Evolutionary conservation across 1,139 yeast genomes (phyloP), one percentile per base, ranked within the genome.

Genomic region (Arxiozyma bovina): DNA sequence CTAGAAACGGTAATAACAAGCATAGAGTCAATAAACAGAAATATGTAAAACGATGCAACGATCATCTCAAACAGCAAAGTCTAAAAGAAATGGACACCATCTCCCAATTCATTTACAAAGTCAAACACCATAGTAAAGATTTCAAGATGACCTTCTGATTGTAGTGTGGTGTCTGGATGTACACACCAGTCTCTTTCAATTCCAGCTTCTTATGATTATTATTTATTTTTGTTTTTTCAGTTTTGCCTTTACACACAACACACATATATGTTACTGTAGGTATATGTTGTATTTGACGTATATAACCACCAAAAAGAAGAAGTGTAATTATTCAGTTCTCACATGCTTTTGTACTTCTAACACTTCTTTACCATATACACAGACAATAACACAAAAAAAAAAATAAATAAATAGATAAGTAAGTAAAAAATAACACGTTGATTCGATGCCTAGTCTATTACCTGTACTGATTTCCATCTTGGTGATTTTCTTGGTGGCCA

Each of bases 81-180:
- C 59, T 67, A 12, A 67, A 66, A 53, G 72, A 69, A 53, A 55
- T 64, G 17, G 70, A 66, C 38, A 63, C 67, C 48, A 62, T 69
- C 45, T 70, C 72, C 20, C 70, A 67, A 50, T 69, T 69, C 57
- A 65, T 69, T 38, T 69, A 69, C 58, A 68, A 68, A 56, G 69
- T 68, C 20, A 65, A 65, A 47, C 65, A 63, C 48, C 64, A 64
- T 50, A 63, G 61, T 48, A 64, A 61, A 47, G 63, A 62, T 50
- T 69, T 69, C 57, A 63, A 62, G 53, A 66, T 69, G 70, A 70
- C 68, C 48, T 25, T 38, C 8, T 34, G 40, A 34, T 15, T 34
- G 4, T 6, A 34, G n/a, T 34, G 40, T 34, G 40, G 40, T 34
- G 40, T 34, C 40, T 34, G 40, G 40, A 34, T 34, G 40, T 34